Evolutionary conservation across 257 asterid species (phyloP), one percentile per base, ranked within the genome.

Genomic region (Rehmannia glutinosa): DNA sequence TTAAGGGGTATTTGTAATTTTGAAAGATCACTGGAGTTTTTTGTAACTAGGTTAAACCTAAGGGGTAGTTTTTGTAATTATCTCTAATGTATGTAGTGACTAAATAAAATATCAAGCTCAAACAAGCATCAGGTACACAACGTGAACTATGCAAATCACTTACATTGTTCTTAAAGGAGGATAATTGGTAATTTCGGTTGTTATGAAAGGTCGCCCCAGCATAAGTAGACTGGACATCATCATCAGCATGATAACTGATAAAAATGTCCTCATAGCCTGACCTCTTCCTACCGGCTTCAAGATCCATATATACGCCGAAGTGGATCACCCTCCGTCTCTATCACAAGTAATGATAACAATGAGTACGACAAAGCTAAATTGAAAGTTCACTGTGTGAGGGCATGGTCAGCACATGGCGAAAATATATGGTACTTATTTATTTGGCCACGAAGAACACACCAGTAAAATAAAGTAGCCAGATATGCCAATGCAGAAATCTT

Each of bases 261-360:
- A 88, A 94, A 13, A 88, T 73, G 72, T 94, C 97, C 69, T 94
- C 99, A 12, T 41, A 72, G 73, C 95, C 95, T 10, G 97, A 88
- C 66, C 78, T 90, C 80, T 75, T 90, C 75, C 97, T 85, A 30
- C 96, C 95, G 27, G 97, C 95, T 82, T 94, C 99, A 71, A 94
- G 92, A 74, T 94, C 99, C 97, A 94, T 88, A 77, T 94, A 94
- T 30, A 78, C 92, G 35, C n/a, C 94, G 96, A 66, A 94, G 84
- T 33, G 99, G 97, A 64, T 91, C 91, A 1, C 97, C 96, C 6
- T 63, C 25, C 41, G 80, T 63, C 97, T 94, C 97, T 94, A 74
- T 57, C 66, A 80, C 77, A 74, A 43, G 43, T 38, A 63, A 70
- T 59, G 32, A n/a, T 12, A 50, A 43, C 15, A 33, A 32, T 51